These are phyloP conservation scores for Falciphora oryzae DNA, from an alignment of 2,329 filamentous ascomycete genomes.

Conservation along the genomic window DNA sequence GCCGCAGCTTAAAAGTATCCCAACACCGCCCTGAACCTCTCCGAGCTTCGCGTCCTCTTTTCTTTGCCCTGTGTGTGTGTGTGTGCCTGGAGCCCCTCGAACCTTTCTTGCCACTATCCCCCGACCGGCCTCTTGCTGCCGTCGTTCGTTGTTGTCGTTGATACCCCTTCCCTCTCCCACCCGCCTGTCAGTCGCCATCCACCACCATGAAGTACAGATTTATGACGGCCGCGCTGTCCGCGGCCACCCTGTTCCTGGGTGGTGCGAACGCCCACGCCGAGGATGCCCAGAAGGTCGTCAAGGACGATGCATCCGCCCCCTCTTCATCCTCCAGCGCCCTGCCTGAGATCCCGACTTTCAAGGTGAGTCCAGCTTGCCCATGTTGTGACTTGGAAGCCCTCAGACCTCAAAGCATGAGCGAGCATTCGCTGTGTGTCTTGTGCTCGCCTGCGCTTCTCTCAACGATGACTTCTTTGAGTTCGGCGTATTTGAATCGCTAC, in stretches of 20 bases:
- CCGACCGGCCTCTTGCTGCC: conserved; percentile 2
- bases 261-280: conserved; percentile 53
- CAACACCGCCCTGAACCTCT: not conserved
- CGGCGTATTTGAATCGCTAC: not conserved
- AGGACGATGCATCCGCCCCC: conserved; percentile 40
- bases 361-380: conserved; percentile 53
- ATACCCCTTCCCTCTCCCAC: conserved; percentile 2
- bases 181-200: conserved; percentile 3
- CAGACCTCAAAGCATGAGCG: conserved; percentile 9
- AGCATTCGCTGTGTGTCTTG: not conserved
- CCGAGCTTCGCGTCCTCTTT: not conserved
- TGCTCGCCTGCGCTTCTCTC: not conserved
- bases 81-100: too few species aligned
- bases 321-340: conserved; percentile 48
- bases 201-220: conserved; percentile 77
- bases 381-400: too few species aligned
- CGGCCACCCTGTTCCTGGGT: conserved; percentile 30
- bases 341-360: conserved; percentile 74
- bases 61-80: too few species aligned
- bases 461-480: not conserved
- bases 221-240: conserved; percentile 69
- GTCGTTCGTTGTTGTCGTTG: not conserved
- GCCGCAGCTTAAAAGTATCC: conserved; percentile 8
- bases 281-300: conserved; percentile 53
- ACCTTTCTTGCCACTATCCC: not conserved